Base-by-base conservation (phyloP, 345 rosid genomes). In the Trapa bicornis region DNA sequence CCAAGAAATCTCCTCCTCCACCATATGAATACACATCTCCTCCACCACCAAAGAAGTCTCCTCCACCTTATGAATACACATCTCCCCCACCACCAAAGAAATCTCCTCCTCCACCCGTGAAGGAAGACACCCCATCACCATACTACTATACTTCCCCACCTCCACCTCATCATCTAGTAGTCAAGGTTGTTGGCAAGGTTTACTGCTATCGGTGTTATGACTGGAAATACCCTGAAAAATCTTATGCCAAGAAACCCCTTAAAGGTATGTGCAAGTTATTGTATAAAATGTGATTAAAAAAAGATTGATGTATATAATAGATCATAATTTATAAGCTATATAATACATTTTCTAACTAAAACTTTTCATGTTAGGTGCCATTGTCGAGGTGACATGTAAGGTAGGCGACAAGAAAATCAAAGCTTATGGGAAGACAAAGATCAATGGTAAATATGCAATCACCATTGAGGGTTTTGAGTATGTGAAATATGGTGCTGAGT, bases 171-270 rank as follows among this genome's bases (percentile, higher is more conserved):
- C 64, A 50, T 2, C 61, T 72, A 14, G 45, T 76, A 0, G 68
- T 79, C 43, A 81, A 79, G 69, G 82, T 79, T 0, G 73, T 79
- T 0, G 85, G 82, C 15, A 76, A 73, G 73, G 85, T 81, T 5
- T 81, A 81, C 52, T 79, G 83, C 76, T 79, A 79, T 61, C 65
- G 78, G 39, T 82, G 85, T 73, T 77, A 82, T 37, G 83, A 82
- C 70, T 75, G 85, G 85, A 14, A 3, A 5, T 50, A 82, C 48
- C 85, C 83, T 1, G 17, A 2, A 9, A 75, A 77, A 69, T 79
- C 85, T 0, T 90, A 87, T 60, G 84, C 79, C 58, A 87, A 82
- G 77, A 87, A 85, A 37, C 94, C 85, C 65, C 88, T 85, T 32
- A 67, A 87, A 76, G 94, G 94, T 87, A 79, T 11, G 64, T 22